Conservation (phyloP, 805 yeast genomes). For the Isabelozyma gotoi region DNA sequence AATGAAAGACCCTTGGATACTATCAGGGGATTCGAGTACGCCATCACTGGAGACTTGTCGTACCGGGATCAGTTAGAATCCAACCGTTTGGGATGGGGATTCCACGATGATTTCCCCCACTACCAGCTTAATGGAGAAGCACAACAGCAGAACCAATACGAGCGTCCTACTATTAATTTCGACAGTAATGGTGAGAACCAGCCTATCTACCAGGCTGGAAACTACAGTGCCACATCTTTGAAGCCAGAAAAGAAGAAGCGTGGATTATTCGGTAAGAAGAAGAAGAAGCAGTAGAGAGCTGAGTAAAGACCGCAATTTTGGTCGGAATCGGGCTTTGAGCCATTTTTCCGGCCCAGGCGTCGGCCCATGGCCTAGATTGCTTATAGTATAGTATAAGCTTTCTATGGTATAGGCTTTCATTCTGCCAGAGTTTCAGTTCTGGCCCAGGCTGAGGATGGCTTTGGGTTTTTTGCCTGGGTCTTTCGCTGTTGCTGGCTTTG, state of each 20-base stretch:
- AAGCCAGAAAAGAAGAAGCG: slow-evolving; percentile 37
- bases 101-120: slow-evolving; percentile 74
- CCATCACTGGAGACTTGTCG: slow-evolving; percentile 84
- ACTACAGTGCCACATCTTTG: slow-evolving; percentile 53
- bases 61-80: slow-evolving; percentile 83
- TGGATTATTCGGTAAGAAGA: slow-evolving; percentile 73
- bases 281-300: slow-evolving; percentile 15
- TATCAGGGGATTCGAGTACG: slow-evolving; percentile 87
- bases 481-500: no score
- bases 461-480: no score
- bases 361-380: no score
- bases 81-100: slow-evolving; percentile 78
- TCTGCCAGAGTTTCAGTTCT: no score
- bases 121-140: slow-evolving; percentile 34
- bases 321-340: no score
- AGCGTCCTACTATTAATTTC: slow-evolving; percentile 42
- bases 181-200: slow-evolving; percentile 33
- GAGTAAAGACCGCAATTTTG: no score
- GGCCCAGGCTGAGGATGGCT: no score
- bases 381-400: no score
- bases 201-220: slow-evolving; percentile 52
- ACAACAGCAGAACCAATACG: slow-evolving; percentile 29
- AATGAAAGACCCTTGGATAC: slow-evolving; percentile 98
- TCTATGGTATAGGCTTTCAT: background rate
- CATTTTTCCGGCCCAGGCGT: background rate